Evolutionary conservation across 2,329 filamentous ascomycete genomes (phyloP), one percentile per base, ranked within the genome.

Genomic region (Huntiella savannae): DNA sequence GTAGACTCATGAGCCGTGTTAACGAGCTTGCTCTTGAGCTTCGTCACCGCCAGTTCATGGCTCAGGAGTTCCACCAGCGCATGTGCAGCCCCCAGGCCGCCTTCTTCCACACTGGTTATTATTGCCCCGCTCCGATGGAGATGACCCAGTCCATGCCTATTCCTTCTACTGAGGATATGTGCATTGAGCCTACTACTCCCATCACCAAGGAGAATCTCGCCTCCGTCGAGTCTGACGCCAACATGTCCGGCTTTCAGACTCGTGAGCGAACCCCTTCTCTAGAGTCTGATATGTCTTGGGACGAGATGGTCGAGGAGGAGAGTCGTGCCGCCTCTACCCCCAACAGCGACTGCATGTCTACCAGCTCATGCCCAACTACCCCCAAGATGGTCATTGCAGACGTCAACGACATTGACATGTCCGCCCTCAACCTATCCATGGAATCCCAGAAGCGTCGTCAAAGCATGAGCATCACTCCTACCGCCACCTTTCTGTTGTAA

Each of bases 1-100:
- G 47, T 36, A 44, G 40, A 37, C 16, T 50, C 34, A 50, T 45
- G 41, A 16, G 32, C 13, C 44, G 45, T 16, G 41, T 50, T 16
- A 50, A 50, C 44, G 36, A 50, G 44, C 33, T 50, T 12, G 45
- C 45, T 6, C 48, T 50, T 3, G 48, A 50, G 37, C 35, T 50
- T 15, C 45, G 48, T 34, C 45, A 43, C 33, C 45, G 48, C n/a
- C 48, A 50, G 33, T 42, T 50, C 17, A 19, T 47, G 11, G 39
- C 41, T 12, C 40, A 50, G 22, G 48, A 50, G 33, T 47, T 43
- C 28, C 45, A 45, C 8, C 45, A 44, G 36, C 48, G 48, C 16
- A 42, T 43, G 33, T 47, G 33, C 33, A 47, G 33, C 13, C 46
- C 34, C 19, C 41, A 37, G 7, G 33, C 33, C 8, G 32, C 22